Evolutionary conservation across 2,329 filamentous ascomycete species (phyloP).

Genomic region (Sporothrix pallida): DNA sequence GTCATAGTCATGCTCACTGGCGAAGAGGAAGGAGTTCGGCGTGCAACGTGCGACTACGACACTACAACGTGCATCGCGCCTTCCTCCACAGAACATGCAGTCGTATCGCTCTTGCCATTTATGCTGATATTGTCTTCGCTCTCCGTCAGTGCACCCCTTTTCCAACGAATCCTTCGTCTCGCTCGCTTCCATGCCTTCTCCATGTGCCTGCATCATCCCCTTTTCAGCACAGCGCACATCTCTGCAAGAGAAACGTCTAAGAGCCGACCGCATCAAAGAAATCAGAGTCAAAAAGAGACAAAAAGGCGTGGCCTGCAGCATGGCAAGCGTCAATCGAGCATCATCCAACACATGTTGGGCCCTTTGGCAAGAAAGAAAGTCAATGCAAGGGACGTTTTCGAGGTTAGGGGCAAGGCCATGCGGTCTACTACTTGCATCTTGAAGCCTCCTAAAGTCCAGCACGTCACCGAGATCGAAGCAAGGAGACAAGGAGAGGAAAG

Average conservation of each 20-base stretch:
- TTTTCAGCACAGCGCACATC: conserved; percentile 17
- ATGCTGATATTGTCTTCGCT: not conserved
- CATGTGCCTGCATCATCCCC: not conserved
- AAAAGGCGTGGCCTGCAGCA: not conserved
- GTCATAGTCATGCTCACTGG: too few relatives aligned
- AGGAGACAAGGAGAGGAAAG: not conserved
- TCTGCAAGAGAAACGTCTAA: not conserved
- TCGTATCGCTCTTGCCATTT: not conserved
- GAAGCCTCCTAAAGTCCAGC: not conserved
- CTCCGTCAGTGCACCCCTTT: not conserved
- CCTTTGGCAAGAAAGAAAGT: not conserved
- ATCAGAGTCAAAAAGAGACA: not conserved
- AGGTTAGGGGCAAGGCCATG: not conserved
- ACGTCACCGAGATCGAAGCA: not conserved
- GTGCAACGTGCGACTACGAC: not conserved
- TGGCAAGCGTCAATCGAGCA: conserved; percentile 15
- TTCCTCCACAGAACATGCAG: not conserved
- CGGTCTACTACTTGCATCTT: not conserved
- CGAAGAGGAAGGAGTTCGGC: conserved; percentile 11
- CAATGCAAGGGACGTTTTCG: conserved; percentile 12
- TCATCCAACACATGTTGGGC: not conserved
- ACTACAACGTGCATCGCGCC: not conserved
- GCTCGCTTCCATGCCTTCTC: conserved; percentile 4
- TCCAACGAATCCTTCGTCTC: not conserved
- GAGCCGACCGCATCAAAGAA: not conserved